Evolutionary conservation across 2,329 filamentous ascomycete species (phyloP).

Genomic region (Aureobasidium sp.): DNA sequence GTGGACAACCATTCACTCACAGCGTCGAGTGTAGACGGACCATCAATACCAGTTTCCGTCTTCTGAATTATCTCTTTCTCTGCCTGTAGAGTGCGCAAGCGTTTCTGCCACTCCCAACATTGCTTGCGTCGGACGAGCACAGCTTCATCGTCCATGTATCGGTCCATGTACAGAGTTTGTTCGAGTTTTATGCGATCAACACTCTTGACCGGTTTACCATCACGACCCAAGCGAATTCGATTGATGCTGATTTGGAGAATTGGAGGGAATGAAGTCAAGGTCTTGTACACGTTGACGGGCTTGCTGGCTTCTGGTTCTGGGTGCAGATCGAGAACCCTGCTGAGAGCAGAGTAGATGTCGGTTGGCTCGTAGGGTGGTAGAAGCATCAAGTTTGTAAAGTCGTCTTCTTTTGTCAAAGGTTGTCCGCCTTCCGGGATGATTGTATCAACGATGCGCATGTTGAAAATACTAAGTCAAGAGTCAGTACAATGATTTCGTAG

Average conservation of each 20-base stretch:
- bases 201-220: constrained; percentile 71
- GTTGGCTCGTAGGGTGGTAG: constrained; percentile 63
- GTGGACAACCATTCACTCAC: constrained; percentile 48
- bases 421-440: constrained; percentile 43
- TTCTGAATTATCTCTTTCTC: constrained; percentile 32
- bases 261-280: constrained; percentile 72
- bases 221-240: constrained; percentile 76
- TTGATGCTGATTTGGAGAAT: constrained; percentile 93
- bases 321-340: constrained; percentile 86
- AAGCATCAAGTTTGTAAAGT: constrained; percentile 70
- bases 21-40: constrained; percentile 31
- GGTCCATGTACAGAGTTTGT: constrained; percentile 85
- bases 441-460: constrained; percentile 31
- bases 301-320: constrained; percentile 65
- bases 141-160: constrained; percentile 79
- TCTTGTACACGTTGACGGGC: constrained; percentile 69
- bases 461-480: constrained; percentile 31
- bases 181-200: constrained; percentile 82
- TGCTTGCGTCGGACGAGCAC: constrained; percentile 71
- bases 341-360: constrained; percentile 85
- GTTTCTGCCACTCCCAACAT: constrained; percentile 78
- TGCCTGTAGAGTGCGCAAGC: constrained; percentile 48
- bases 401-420: constrained; percentile 56
- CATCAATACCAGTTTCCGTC: constrained; percentile 29
- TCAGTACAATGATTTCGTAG: neutral